phyloP scores from a whole-genome alignment of 2,329 filamentous ascomycete species.

The Cryphonectria radicalis region DNA sequence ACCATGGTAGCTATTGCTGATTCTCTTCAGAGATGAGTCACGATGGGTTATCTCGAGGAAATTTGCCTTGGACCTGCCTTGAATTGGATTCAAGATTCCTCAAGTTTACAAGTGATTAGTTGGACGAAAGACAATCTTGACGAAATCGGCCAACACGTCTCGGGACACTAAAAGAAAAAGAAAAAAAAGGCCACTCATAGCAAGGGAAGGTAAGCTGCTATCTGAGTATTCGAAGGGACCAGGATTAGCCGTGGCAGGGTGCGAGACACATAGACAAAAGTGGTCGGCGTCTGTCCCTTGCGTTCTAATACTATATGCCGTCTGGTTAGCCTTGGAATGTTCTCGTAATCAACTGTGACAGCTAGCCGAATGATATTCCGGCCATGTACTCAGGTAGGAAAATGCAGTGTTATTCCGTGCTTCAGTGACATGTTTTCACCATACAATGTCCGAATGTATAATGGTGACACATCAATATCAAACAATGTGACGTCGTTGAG shows the following conservation, averaged over 20 bases:
- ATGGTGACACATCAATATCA: neutral
- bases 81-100: neutral
- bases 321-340: neutral
- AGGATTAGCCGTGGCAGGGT: neutral
- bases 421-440: neutral
- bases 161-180: neutral
- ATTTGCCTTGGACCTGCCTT: neutral
- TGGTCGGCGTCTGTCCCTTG: conserved; percentile 3
- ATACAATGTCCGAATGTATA: neutral
- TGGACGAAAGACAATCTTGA: neutral
- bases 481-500: neutral
- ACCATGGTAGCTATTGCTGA: neutral
- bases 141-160: neutral
- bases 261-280: neutral
- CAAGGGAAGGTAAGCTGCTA: neutral
- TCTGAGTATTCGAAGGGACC: neutral
- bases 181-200: neutral
- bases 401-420: neutral
- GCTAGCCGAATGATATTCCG: neutral
- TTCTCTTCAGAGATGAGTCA: neutral
- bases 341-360: neutral
- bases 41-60: neutral
- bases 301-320: neutral
- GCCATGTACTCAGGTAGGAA: neutral
- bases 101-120: neutral